phyloP scores from a whole-genome alignment of 768 basidiomycete genomes.

The Gloeopeniophorella convolvens region DNA sequence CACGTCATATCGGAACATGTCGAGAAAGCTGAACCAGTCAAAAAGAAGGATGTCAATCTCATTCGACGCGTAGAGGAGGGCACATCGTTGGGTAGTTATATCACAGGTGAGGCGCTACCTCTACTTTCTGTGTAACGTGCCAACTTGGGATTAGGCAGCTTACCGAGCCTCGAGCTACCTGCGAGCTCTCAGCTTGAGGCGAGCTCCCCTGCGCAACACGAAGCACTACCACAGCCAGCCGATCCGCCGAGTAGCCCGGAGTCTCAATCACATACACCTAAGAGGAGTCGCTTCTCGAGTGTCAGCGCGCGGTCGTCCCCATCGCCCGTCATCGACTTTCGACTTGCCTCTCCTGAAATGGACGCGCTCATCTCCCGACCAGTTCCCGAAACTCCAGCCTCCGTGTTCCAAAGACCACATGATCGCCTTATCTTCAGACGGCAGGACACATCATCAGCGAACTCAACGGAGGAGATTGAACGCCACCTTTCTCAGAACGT shows the following conservation, averaged over 20 bases:
- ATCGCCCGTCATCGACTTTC: not conserved
- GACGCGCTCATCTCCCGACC: no score
- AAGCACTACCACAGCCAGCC: no score
- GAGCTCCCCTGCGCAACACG: not conserved
- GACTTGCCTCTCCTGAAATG: no score
- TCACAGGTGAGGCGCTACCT: not conserved
- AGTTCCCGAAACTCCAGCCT: no score
- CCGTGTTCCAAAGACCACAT: no score
- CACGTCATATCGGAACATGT: conserved; percentile 12
- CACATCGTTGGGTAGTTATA: not conserved
- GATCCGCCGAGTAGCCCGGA: no score
- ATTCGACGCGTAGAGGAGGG: conserved; percentile 14
- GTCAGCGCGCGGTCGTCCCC: not conserved
- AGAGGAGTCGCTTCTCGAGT: no score
- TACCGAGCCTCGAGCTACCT: not conserved
- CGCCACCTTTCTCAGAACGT: no score
- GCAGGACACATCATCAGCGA: no score
- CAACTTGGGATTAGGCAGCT: not conserved
- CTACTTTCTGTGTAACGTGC: not conserved
- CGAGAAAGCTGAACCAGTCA: conserved; percentile 14
- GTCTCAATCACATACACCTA: no score
- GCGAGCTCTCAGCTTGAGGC: not conserved
- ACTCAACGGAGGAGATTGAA: no score
- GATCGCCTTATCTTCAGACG: no score
- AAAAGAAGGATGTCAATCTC: conserved; percentile 8